phyloP scores from a whole-genome alignment of 192 early-diverging fungal genomes.

The Gigaspora rosea region DNA sequence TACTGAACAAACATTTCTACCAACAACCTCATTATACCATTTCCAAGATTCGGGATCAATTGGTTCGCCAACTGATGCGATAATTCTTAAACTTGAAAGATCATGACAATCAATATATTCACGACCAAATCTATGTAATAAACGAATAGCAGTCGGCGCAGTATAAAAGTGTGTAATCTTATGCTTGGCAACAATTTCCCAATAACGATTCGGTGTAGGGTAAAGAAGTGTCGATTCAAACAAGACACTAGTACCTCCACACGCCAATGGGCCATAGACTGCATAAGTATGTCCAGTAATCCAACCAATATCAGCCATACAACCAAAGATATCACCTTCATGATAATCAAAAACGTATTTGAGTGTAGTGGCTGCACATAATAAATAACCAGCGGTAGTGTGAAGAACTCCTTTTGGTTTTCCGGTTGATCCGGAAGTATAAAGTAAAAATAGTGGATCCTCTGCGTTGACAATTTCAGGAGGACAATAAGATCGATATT shows the following conservation, averaged over 20 bases:
- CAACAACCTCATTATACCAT: conserved; percentile 93
- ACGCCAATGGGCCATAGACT: conserved; percentile 85
- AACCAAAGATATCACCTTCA: conserved; percentile 83
- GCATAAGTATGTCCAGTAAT: conserved; percentile 87
- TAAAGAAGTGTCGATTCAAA: conserved; percentile 96
- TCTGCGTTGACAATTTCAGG: conserved; percentile 70
- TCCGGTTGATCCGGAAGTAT: conserved; percentile 33
- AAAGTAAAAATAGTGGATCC: conserved; percentile 93
- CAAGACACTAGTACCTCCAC: conserved; percentile 88
- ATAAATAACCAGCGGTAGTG: conserved; percentile 92
- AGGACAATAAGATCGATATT: conserved; percentile 86
- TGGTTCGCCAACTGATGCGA: conserved; percentile 95
- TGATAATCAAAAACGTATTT: conserved; percentile 97
- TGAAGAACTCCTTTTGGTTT: conserved; percentile 53
- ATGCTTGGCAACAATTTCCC: conserved; percentile 84
- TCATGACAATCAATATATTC: conserved; percentile 75
- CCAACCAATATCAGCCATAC: conserved; percentile 96
- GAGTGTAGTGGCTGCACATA: conserved; percentile 78
- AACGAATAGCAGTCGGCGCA: conserved; percentile 95
- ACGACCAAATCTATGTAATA: conserved; percentile 72
- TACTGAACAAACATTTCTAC: conserved; percentile 82
- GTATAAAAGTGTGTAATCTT: conserved; percentile 98
- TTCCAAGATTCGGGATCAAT: conserved; percentile 97
- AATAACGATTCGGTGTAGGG: conserved; percentile 78
- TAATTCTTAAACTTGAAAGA: conserved; percentile 81